Base-by-base conservation (phyloP, 2,329 filamentous ascomycete species). In the Ceratocystiopsis sp. region DNA sequence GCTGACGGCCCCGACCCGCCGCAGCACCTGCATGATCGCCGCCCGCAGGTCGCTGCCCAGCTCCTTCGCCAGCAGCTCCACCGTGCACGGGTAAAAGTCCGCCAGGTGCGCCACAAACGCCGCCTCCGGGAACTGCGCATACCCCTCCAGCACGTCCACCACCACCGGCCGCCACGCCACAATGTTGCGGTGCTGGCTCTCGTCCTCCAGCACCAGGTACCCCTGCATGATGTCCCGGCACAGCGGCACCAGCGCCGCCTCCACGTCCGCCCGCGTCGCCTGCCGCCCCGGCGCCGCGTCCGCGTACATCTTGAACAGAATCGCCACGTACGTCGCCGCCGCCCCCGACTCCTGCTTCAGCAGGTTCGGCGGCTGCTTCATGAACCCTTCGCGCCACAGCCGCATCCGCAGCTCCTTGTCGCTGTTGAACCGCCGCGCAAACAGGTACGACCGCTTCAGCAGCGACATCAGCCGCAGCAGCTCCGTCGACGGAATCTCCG, bases 281-380 rank as follows among this genome's bases (percentile, higher is more conserved):
- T 80, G 78, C 42, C 91, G 75, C 61, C 95, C 87, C 9, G 82
- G 78, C 35, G 80, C 75, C 47, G 82, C 80, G 55, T 99, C 91
- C 40, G 84, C 82, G 61, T 94, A 98, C 91, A 99, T 98, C 41
- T 91, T 74, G 63, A 98, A 85, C 25, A 99, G 66, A 51, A 99
- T 98, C 48, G 82, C 82, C 34, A 98, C 85, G 58, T 98, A 99
- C 2, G 93, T 95, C 3, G 84, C 84, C 1, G 91, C 91, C 44
- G 81, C 84, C 36, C 91, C 89, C 48, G 77, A 84, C 63, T 99
- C 91, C 59, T 99, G 91, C 65, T 98, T 98, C 29, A 99, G 72
- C 13, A 99, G 69, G 55, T 99, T 99, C 3, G 91, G 91, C 15
- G 91, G 89, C 58, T 98, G 91, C 63, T 93, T 94, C 91, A 99